Evolutionary conservation across 768 basidiomycete genomes (phyloP).

Genomic region (Russula compacta): DNA sequence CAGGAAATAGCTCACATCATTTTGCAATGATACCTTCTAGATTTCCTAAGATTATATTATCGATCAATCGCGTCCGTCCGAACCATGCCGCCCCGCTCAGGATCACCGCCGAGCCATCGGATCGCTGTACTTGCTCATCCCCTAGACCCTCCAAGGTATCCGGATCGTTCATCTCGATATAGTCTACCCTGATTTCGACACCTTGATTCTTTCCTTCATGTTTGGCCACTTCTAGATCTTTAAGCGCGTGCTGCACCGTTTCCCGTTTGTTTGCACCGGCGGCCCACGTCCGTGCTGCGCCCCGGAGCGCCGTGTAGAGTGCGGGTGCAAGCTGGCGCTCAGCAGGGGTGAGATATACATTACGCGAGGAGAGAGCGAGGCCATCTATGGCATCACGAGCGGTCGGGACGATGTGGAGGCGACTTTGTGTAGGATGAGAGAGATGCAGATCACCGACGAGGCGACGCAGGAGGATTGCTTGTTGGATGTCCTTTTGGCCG

Average conservation of each 20-base stretch:
- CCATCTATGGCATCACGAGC: constrained; percentile 53
- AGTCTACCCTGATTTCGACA: constrained; percentile 64
- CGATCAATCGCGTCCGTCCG: constrained; percentile 82
- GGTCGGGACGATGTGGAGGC: constrained; percentile 85
- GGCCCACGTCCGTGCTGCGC: constrained; percentile 48
- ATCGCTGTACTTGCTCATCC: constrained; percentile 22
- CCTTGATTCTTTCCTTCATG: constrained; percentile 22
- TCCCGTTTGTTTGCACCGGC: constrained; percentile 40
- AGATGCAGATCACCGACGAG: constrained; percentile 73
- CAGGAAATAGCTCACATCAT: not conserved
- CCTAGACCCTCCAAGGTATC: constrained; percentile 60
- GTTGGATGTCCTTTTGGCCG: constrained; percentile 98
- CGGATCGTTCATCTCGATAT: constrained; percentile 82
- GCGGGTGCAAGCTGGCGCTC: constrained; percentile 54
- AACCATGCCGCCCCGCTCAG: constrained; percentile 84
- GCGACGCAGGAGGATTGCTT: constrained; percentile 75
- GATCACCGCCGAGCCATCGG: constrained; percentile 40
- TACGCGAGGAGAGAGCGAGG: constrained; percentile 87
- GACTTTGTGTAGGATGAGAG: constrained; percentile 60
- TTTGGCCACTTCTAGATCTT: constrained; percentile 31
- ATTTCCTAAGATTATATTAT: constrained; percentile 77
- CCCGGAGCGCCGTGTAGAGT: constrained; percentile 59
- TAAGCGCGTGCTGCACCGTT: constrained; percentile 37
- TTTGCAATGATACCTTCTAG: constrained; percentile 27
- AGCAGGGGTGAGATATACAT: constrained; percentile 60